A percentile compares a stretch with the other conserved stretches of the same genome.
Conservation (phyloP, 129 eudicot genomes). For the Tagetes erecta region DNA sequence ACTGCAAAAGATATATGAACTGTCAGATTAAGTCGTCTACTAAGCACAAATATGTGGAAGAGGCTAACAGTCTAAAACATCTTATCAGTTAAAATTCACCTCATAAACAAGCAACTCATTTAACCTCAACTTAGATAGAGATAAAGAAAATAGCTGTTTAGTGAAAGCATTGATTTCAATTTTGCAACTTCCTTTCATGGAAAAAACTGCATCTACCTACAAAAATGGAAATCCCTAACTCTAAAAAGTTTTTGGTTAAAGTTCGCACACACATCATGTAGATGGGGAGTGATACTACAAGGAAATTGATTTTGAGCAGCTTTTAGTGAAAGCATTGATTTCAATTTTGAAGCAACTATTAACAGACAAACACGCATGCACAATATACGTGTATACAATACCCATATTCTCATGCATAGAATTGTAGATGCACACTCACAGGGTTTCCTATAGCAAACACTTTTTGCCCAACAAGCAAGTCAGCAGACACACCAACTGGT, state of each 20-base stretch:
- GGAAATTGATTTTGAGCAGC: slow-evolving; percentile 11
- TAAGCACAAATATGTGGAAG: slow-evolving; percentile 1
- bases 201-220: slow-evolving; percentile 12
- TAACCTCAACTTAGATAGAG: slow-evolving; percentile 13
- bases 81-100: slow-evolving; percentile 11
- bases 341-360: slow-evolving; percentile 14
- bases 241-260: slow-evolving; percentile 3
- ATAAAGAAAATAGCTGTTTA: background rate
- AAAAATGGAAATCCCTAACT: slow-evolving; percentile 10
- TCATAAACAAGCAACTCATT: slow-evolving; percentile 12
- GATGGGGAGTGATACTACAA: background rate
- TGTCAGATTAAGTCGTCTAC: slow-evolving; percentile 17
- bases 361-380: background rate
- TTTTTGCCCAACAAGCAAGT: slow-evolving; percentile 98
- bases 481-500: slow-evolving; percentile 88
- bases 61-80: background rate
- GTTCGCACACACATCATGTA: background rate
- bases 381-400: background rate
- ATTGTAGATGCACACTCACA: slow-evolving; percentile 45
- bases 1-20: slow-evolving; percentile 50
- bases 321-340: background rate
- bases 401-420: slow-evolving; percentile 10
- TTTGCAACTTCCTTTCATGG: slow-evolving; percentile 3
- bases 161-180: background rate
- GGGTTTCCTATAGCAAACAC: slow-evolving; percentile 97